A percentile compares a stretch with the other conserved stretches of the same genome.
These are phyloP conservation scores for Penicillium sp. DNA, from an alignment of 2,329 filamentous ascomycete genomes.

Conservation along the genomic window DNA sequence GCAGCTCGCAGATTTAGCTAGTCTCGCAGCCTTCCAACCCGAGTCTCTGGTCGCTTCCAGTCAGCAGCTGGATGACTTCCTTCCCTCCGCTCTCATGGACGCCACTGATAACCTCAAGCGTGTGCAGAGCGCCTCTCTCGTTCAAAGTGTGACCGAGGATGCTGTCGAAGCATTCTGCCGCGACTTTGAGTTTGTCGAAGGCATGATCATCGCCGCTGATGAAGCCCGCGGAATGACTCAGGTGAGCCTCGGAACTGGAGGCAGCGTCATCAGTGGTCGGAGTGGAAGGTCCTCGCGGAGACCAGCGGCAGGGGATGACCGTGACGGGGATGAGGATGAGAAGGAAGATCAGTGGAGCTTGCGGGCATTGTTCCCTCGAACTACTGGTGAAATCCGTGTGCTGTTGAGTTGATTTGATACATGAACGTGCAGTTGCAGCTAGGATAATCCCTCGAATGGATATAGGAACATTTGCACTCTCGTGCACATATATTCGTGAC, in stretches of 20 bases:
- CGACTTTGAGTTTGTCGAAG: slow-evolving; percentile 75
- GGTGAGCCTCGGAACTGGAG: slow-evolving; percentile 32
- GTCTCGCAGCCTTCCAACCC: slow-evolving; percentile 61
- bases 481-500: background rate
- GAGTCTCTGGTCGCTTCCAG: slow-evolving; percentile 66
- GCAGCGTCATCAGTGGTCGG: slow-evolving; percentile 24
- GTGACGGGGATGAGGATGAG: slow-evolving; percentile 39
- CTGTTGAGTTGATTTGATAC: slow-evolving; percentile 54
- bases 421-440: background rate
- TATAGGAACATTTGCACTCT: background rate
- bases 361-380: slow-evolving; percentile 63
- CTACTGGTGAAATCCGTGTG: slow-evolving; percentile 65
- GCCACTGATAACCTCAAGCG: slow-evolving; percentile 78
- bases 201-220: slow-evolving; percentile 61
- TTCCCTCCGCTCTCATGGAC: slow-evolving; percentile 91
- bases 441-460: background rate
- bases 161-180: slow-evolving; percentile 82
- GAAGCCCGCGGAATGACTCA: slow-evolving; percentile 47
- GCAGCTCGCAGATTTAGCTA: slow-evolving; percentile 58
- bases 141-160: slow-evolving; percentile 75
- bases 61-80: slow-evolving; percentile 81
- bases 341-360: slow-evolving; percentile 43
- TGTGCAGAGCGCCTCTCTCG: slow-evolving; percentile 71
- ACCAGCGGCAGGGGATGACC: slow-evolving; percentile 33
- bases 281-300: slow-evolving; percentile 23